A percentile compares a stretch with the other conserved stretches of the same genome.
These are phyloP conservation scores for Leishmania tarentolae DNA, from an alignment of 208 protist genomes.

Conservation along the genomic window DNA sequence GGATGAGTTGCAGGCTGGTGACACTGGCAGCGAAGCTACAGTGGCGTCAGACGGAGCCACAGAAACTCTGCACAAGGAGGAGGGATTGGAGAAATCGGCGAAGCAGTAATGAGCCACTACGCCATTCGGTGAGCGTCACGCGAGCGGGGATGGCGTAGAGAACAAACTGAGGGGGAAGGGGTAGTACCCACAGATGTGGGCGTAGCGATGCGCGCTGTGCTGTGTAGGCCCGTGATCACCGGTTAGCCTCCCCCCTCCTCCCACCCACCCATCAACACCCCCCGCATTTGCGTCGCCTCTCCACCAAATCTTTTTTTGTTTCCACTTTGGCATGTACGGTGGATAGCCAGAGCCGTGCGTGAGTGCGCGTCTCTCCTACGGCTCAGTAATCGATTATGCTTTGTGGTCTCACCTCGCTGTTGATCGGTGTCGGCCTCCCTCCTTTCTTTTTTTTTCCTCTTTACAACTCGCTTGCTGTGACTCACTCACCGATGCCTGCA, in stretches of 20 bases:
- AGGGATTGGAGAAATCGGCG: conserved; percentile 5
- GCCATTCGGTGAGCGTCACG: not conserved
- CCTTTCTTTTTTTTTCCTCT: not conserved
- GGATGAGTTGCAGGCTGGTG: conserved; percentile 62
- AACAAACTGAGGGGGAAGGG: not conserved
- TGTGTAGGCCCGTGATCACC: not conserved
- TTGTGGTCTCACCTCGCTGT: not conserved
- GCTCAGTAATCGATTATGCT: not conserved
- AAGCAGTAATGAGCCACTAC: conserved; percentile 1
- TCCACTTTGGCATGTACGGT: not conserved
- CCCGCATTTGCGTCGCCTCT: not conserved
- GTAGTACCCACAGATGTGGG: not conserved
- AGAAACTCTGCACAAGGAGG: not conserved
- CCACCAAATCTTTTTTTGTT: not conserved
- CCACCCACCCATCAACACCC: no score
- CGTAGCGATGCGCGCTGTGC: no score
- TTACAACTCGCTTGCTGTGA: not conserved
- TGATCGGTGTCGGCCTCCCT: not conserved
- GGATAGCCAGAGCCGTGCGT: not conserved
- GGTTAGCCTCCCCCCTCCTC: not conserved
- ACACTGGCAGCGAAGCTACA: conserved; percentile 3
- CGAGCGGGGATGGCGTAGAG: not conserved
- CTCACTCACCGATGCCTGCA: not conserved
- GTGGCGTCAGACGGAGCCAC: conserved; percentile 4
- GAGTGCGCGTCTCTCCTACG: not conserved